These are phyloP conservation scores for Zarea fungicola DNA, from an alignment of 2,329 filamentous ascomycete genomes.

Conservation along the genomic window DNA sequence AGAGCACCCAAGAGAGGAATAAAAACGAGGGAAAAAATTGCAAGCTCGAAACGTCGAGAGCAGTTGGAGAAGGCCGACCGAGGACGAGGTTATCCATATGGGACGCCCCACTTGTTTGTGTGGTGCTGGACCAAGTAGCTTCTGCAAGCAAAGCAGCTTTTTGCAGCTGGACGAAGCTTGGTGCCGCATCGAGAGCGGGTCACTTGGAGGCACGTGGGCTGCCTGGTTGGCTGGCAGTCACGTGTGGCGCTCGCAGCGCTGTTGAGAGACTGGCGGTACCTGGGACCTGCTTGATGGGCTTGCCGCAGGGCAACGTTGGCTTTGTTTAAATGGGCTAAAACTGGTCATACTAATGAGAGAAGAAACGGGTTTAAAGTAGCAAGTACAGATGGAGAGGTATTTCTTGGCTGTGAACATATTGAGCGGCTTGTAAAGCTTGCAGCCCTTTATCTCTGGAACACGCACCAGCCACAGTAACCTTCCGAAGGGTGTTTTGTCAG, in stretches of 20 bases:
- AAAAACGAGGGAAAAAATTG: not conserved
- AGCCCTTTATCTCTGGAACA: too few species aligned
- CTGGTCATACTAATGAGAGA: too few species aligned
- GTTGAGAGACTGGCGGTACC: too few species aligned
- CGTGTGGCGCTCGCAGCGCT: slow-evolving; percentile 23
- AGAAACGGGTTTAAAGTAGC: too few species aligned
- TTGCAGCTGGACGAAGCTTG: not conserved
- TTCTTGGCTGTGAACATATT: too few species aligned
- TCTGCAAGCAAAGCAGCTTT: not conserved
- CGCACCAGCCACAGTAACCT: too few species aligned
- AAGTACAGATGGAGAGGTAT: too few species aligned
- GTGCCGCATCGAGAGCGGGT: not conserved
- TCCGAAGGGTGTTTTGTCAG: too few species aligned
- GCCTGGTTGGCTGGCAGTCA: slow-evolving; percentile 26
- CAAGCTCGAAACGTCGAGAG: not conserved
- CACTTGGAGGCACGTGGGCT: slow-evolving; percentile 11
- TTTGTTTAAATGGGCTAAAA: too few species aligned
- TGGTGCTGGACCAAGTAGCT: not conserved
- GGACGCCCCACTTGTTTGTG: slow-evolving; percentile 1
- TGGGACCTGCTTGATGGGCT: too few species aligned
- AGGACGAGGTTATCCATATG: slow-evolving; percentile 5
- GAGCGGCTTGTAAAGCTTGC: too few species aligned
- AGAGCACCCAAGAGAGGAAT: not conserved
- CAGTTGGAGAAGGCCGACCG: slow-evolving; percentile 1
- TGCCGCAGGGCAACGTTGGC: too few species aligned